A percentile compares a stretch with the other conserved stretches of the same genome.
phyloP scores from a whole-genome alignment of 495 filamentous ascomycete species.

The Aspergillus coremiiformis region DNA sequence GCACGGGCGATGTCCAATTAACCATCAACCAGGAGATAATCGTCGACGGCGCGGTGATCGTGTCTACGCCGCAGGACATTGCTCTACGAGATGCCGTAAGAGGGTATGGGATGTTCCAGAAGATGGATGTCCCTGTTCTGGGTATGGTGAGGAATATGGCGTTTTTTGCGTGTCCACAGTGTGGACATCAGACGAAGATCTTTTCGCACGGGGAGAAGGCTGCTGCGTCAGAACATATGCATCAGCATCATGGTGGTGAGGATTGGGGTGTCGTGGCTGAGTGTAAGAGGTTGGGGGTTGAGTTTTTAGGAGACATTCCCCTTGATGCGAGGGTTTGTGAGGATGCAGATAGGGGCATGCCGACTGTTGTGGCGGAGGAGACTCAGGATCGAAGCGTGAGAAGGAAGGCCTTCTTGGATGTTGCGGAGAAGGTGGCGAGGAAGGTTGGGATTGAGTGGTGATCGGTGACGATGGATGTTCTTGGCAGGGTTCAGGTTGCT shows the following conservation, averaged over 20 bases:
- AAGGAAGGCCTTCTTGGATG: slow-evolving; percentile 60
- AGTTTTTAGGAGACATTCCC: slow-evolving; percentile 82
- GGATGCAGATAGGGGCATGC: slow-evolving; percentile 82
- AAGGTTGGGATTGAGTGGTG: slow-evolving; percentile 38
- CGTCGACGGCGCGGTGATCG: slow-evolving; percentile 80
- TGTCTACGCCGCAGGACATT: slow-evolving; percentile 89
- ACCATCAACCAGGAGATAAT: slow-evolving; percentile 87
- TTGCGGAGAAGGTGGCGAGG: slow-evolving; percentile 55
- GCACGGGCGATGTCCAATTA: slow-evolving; percentile 90
- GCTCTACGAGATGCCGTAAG: slow-evolving; percentile 82
- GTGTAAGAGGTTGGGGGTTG: slow-evolving; percentile 58
- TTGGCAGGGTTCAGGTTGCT: background rate
- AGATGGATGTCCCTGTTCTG: slow-evolving; percentile 66
- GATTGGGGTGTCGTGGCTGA: slow-evolving; percentile 45
- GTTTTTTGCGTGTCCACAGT: slow-evolving; percentile 74
- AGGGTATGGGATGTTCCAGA: slow-evolving; percentile 86
- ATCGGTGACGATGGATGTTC: background rate
- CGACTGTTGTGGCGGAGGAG: slow-evolving; percentile 86
- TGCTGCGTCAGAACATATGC: background rate
- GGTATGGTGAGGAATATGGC: slow-evolving; percentile 98
- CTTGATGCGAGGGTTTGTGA: slow-evolving; percentile 80
- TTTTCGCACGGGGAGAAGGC: slow-evolving; percentile 48
- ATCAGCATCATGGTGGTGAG: slow-evolving; percentile 35
- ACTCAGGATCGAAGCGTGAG: slow-evolving; percentile 62
- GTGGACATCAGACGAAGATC: slow-evolving; percentile 63